Evolutionary conservation across 768 basidiomycete species (phyloP).

Genomic region (Udeniomyces megalosporus): DNA sequence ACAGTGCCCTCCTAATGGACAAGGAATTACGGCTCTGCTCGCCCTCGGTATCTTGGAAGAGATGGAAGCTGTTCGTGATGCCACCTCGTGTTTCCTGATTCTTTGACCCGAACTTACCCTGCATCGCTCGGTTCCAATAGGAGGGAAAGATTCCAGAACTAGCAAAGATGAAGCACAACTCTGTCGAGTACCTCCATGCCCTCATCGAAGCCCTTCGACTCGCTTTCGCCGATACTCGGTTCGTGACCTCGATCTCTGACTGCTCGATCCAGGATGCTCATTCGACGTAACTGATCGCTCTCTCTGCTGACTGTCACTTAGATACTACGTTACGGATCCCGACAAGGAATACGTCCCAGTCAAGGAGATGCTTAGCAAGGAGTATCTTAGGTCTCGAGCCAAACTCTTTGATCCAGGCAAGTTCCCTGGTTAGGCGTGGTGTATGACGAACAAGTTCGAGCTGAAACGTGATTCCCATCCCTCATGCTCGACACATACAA

Average conservation of each 20-base stretch:
- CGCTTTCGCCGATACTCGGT: conserved; percentile 14
- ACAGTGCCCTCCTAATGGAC: conserved; percentile 90
- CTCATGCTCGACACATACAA: too few relatives aligned
- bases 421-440: neutral
- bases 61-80: too few relatives aligned
- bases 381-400: conserved; percentile 67
- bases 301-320: neutral
- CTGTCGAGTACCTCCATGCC: conserved; percentile 69
- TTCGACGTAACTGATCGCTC: neutral
- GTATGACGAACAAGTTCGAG: too few relatives aligned
- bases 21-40: conserved; percentile 87
- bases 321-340: conserved; percentile 86
- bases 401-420: conserved; percentile 55
- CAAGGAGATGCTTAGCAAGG: conserved; percentile 68
- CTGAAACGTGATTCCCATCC: too few relatives aligned
- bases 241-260: neutral
- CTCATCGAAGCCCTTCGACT: conserved; percentile 68
- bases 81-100: too few relatives aligned
- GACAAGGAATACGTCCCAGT: conserved; percentile 62
- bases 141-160: conserved; percentile 53
- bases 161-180: conserved; percentile 72
- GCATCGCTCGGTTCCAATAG: too few relatives aligned
- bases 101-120: too few relatives aligned
- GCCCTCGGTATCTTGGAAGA: conserved; percentile 84
- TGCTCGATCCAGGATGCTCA: neutral